Percentiles rank a stretch among this genome's conserved stretches.
phyloP scores from a whole-genome alignment of 441 rosid species.

The Cnidoscolus chayamansa region DNA sequence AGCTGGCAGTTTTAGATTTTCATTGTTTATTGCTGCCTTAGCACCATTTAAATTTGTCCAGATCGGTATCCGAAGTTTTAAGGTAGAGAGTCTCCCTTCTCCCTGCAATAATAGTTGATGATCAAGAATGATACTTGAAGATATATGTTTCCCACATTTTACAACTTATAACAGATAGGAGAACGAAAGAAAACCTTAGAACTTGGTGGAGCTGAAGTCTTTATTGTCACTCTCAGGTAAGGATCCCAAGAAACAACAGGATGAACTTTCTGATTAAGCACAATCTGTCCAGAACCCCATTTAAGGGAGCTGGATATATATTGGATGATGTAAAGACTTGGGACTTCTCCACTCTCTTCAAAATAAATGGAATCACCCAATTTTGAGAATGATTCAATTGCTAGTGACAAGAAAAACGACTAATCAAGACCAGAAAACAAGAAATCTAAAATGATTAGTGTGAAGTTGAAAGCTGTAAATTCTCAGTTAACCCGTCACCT shows the following conservation, averaged over 20 bases:
- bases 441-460: too few relatives aligned
- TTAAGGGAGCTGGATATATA: conserved; percentile 76
- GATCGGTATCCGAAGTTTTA: conserved; percentile 69
- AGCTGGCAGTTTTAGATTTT: conserved; percentile 46
- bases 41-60: conserved; percentile 65
- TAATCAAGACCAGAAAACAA: too few relatives aligned
- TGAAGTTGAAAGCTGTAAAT: not conserved
- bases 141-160: too few relatives aligned
- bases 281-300: conserved; percentile 62
- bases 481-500: conserved; percentile 38
- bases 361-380: conserved; percentile 94
- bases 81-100: conserved; percentile 41
- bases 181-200: too few relatives aligned
- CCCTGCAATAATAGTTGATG: conserved; percentile 38
- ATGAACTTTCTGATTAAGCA: conserved; percentile 61
- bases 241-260: conserved; percentile 71
- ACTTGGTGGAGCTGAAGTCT: too few relatives aligned
- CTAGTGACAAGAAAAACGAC: conserved; percentile 22
- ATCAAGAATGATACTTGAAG: too few relatives aligned
- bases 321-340: conserved; percentile 74
- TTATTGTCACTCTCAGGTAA: conserved; percentile 44
- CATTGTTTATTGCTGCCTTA: conserved; percentile 50
- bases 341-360: conserved; percentile 64
- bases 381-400: conserved; percentile 90
- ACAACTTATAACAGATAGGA: too few relatives aligned